These are phyloP conservation scores for Exophiala dermatitidis DNA, from an alignment of 2,329 filamentous ascomycete species.

Conservation along the genomic window DNA sequence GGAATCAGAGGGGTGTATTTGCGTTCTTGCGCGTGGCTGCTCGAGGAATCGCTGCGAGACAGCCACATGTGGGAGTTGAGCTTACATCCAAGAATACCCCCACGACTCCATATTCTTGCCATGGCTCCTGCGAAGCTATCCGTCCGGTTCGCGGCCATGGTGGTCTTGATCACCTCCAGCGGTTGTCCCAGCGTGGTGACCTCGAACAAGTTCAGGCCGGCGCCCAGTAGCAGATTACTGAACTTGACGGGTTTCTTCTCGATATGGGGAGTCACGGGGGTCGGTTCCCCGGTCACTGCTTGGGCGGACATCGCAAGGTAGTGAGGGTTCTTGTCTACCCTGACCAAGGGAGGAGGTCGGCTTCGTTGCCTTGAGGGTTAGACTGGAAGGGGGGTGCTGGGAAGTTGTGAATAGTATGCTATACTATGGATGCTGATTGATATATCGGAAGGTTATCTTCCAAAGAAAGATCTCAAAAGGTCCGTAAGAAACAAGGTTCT, in stretches of 20 bases:
- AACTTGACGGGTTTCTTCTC: constrained; percentile 99
- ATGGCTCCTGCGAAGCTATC: constrained; percentile 80
- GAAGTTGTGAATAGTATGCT: not conserved
- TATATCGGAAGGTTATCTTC: not conserved
- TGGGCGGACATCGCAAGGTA: constrained; percentile 54
- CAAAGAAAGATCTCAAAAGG: not conserved
- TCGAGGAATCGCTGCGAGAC: too few relatives aligned
- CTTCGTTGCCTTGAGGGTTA: constrained; percentile 24
- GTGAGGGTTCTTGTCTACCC: constrained; percentile 60
- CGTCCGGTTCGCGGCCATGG: constrained; percentile 93
- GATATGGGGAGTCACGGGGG: constrained; percentile 42
- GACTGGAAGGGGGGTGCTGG: constrained; percentile 2
- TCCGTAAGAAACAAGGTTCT: not conserved
- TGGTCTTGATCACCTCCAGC: constrained; percentile 98
- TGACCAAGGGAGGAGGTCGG: constrained; percentile 91
- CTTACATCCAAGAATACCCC: constrained; percentile 90
- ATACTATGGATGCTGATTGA: not conserved
- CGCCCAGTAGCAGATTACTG: constrained; percentile 92
- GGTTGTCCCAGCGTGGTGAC: constrained; percentile 70
- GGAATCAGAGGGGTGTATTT: too few relatives aligned
- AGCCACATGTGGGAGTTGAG: too few relatives aligned
- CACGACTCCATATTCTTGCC: constrained; percentile 82
- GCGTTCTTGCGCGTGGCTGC: too few relatives aligned
- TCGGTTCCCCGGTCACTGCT: constrained; percentile 23
- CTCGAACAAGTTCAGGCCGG: constrained; percentile 93